phyloP scores from a whole-genome alignment of 192 early-diverging fungal species.

The Spinellus fusiger region DNA sequence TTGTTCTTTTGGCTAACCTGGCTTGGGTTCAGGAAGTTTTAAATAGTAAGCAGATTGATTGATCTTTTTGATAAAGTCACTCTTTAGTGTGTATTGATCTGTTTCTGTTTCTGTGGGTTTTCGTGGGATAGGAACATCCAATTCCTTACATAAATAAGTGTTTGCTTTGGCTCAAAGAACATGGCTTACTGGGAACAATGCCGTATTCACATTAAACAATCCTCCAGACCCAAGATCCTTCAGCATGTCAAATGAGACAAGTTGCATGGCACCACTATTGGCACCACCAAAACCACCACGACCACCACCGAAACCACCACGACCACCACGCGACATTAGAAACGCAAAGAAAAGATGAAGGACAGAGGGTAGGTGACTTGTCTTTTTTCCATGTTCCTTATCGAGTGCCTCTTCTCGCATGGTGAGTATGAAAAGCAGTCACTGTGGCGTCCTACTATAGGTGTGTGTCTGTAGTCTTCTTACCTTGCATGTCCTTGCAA shows the following conservation, averaged over 20 bases:
- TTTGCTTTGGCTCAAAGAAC: not conserved
- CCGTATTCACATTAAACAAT: constrained; percentile 31
- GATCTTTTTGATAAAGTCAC: constrained; percentile 9
- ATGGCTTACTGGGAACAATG: constrained; percentile 29
- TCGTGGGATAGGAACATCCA: constrained; percentile 23
- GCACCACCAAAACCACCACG: constrained; percentile 18
- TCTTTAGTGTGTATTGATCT: constrained; percentile 11
- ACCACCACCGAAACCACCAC: constrained; percentile 24
- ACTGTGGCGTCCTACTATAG: too few relatives aligned
- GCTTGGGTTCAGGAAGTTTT: constrained; percentile 15
- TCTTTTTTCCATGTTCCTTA: too few relatives aligned
- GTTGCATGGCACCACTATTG: constrained; percentile 18
- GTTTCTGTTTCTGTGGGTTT: constrained; percentile 19
- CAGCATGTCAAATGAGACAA: constrained; percentile 29
- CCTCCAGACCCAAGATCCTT: constrained; percentile 23
- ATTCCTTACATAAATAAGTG: constrained; percentile 7
- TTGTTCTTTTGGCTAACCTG: not conserved
- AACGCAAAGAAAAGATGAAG: not conserved
- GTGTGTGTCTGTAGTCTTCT: too few relatives aligned
- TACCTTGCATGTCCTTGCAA: too few relatives aligned
- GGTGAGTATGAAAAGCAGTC: too few relatives aligned
- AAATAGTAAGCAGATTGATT: constrained; percentile 18
- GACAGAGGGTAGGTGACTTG: too few relatives aligned
- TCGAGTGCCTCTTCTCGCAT: too few relatives aligned
- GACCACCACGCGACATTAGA: constrained; percentile 20